Evolutionary conservation across 2,329 filamentous ascomycete genomes (phyloP), one percentile per base, ranked within the genome.

Genomic region (Pseudogymnoascus pannorum): DNA sequence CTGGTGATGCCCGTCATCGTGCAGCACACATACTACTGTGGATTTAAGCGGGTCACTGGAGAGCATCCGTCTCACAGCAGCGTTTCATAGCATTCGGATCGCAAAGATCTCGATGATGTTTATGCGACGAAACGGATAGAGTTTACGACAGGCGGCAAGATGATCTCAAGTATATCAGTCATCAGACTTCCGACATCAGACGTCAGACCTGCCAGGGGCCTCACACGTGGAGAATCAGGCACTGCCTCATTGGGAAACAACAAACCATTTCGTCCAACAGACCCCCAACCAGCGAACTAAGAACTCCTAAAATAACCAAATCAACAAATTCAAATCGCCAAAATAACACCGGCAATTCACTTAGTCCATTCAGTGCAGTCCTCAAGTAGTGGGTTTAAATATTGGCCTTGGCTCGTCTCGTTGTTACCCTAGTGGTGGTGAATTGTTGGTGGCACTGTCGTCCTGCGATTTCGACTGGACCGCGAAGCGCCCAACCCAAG

Each of bases 41-140:
- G n/a, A 4, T 54, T 14, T 26, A 29, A 31, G 48, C 48, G 24
- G 48, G 26, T 18, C 68, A 58, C 64, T 72, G 22, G 38, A 40
- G 40, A 44, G 14, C 14, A 33, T 60, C 40, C 38, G 58, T 44
- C 33, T 38, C 38, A 29, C 18, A 22, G 38, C 58, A 20, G 33
- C 40, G 38, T 33, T 22, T 48, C 38, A 51, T 11, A 14, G 7
- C 20, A 60, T 20, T 31, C 26, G 26, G 18, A 33, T 29, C 58
- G 40, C 20, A 59, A 16, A 36, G 57, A 59, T 6, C 57, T 16
- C 26, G 26, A 58, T 26, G 48, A 54, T 54, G 48, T 54, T 54
- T 54, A 54, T 54, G 24, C 48, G 48, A 54, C 48, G 48, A 54
- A 54, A 54, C 48, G 48, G 14, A 54, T 54, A 54, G 48, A 54